Percentiles rank a stretch among this genome's conserved stretches.
These are phyloP conservation scores for Teunomyces lycoperdinae DNA, from an alignment of 805 yeast species.

Conservation along the genomic window DNA sequence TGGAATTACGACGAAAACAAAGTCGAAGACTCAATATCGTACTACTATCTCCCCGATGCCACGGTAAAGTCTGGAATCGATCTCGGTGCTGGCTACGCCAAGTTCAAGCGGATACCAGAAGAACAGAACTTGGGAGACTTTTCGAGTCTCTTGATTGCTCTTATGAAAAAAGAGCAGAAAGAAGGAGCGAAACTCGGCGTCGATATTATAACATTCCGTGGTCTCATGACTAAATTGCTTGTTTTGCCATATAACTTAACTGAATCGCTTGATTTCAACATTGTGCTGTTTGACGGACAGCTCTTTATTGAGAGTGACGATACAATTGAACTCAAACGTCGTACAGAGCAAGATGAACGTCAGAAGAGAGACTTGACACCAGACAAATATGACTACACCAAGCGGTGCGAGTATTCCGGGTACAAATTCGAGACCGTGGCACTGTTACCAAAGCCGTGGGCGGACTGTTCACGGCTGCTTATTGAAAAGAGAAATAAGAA, in stretches of 20 bases:
- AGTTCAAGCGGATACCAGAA: constrained; percentile 57
- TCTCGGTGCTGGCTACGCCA: constrained; percentile 59
- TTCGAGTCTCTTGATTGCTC: constrained; percentile 53
- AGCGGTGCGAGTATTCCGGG: constrained; percentile 58
- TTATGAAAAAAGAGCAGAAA: constrained; percentile 54
- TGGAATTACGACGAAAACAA: constrained; percentile 37
- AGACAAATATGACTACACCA: constrained; percentile 27
- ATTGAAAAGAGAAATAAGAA: constrained; percentile 65
- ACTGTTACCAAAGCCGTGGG: constrained; percentile 76
- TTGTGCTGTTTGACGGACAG: constrained; percentile 73
- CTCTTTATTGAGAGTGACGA: constrained; percentile 57
- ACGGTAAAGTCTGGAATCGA: constrained; percentile 60
- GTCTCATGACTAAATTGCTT: constrained; percentile 72
- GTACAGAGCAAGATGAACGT: constrained; percentile 17
- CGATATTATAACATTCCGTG: constrained; percentile 81
- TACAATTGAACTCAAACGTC: constrained; percentile 33
- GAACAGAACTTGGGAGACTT: constrained; percentile 54
- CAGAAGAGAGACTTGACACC: constrained; percentile 16
- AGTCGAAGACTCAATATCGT: constrained; percentile 52
- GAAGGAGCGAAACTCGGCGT: constrained; percentile 47
- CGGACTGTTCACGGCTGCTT: constrained; percentile 57
- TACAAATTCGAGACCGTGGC: constrained; percentile 83
- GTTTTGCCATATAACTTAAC: constrained; percentile 59
- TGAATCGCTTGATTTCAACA: constrained; percentile 58
- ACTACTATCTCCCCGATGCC: constrained; percentile 78